phyloP scores from a whole-genome alignment of 225 moss, liverwort and hornwort genomes.

The Thuidium tamariscinum region DNA sequence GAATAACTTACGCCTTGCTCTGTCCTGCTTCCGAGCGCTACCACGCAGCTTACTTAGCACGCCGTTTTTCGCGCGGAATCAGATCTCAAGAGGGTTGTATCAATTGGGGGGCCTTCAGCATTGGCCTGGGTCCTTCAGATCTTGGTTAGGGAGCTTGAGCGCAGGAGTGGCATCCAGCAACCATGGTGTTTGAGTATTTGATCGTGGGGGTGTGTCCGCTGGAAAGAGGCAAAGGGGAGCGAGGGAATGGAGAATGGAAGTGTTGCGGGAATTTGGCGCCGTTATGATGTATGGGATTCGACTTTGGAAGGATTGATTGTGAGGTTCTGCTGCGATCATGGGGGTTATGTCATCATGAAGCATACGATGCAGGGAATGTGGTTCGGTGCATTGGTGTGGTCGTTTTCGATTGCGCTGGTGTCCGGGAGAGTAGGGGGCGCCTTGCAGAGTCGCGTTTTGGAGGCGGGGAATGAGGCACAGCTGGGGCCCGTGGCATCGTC shows the following conservation, averaged over 20 bases:
- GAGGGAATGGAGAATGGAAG: constrained; percentile 4
- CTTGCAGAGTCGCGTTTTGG: neutral
- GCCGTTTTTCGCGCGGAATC: neutral
- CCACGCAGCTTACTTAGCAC: neutral
- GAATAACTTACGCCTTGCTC: neutral
- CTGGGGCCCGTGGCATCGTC: neutral
- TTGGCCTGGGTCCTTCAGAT: neutral
- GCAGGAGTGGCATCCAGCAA: neutral
- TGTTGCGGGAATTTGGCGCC: neutral
- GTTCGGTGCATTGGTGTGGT: constrained; percentile 3
- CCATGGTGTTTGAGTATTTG: constrained; percentile 17
- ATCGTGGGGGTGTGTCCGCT: constrained; percentile 5
- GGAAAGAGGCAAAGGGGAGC: constrained; percentile 25
- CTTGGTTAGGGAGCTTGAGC: neutral
- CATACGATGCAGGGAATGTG: neutral
- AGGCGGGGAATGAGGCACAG: neutral
- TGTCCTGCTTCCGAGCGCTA: neutral
- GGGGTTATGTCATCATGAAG: neutral
- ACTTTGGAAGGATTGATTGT: neutral
- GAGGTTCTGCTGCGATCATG: neutral
- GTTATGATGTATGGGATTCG: neutral
- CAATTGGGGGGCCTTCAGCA: neutral
- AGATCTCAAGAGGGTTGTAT: neutral
- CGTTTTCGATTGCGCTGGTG: constrained; percentile 9
- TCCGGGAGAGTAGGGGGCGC: constrained; percentile 12